A percentile compares a stretch with the other conserved stretches of the same genome.
Conservation (phyloP, 2,329 filamentous ascomycete genomes). For the Fusarium palustre region DNA sequence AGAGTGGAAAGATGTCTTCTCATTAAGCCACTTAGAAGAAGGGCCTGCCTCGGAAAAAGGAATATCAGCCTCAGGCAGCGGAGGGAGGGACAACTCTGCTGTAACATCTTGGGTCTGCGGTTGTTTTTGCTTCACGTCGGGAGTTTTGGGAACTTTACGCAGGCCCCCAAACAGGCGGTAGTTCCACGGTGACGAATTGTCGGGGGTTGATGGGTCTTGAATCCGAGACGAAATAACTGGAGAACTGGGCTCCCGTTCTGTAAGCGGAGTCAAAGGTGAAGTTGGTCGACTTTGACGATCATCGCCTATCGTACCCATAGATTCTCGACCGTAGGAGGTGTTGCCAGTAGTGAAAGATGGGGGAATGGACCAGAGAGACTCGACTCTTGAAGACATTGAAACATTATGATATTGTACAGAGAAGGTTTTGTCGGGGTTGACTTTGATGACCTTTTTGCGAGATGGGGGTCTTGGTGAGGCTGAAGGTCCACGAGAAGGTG, state of each 20-base stretch:
- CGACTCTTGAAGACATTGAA: constrained; percentile 46
- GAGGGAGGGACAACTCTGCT: constrained; percentile 45
- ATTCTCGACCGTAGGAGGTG: constrained; percentile 61
- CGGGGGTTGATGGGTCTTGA: constrained; percentile 32
- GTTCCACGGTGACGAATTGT: constrained; percentile 60
- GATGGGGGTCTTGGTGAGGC: constrained; percentile 48
- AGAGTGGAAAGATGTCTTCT: constrained; percentile 45
- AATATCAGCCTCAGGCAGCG: constrained; percentile 48
- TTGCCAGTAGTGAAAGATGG: constrained; percentile 60
- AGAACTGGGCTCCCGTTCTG: constrained; percentile 52
- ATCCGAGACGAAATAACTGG: constrained; percentile 33
- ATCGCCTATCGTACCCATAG: constrained; percentile 61
- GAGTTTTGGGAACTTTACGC: constrained; percentile 60
- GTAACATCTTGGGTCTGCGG: constrained; percentile 45
- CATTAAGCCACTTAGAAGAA: constrained; percentile 36
- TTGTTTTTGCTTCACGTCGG: constrained; percentile 58
- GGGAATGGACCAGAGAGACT: constrained; percentile 55
- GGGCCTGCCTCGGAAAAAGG: constrained; percentile 35
- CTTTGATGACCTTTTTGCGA: constrained; percentile 58
- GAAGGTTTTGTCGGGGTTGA: constrained; percentile 70
- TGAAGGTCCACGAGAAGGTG: constrained; percentile 38
- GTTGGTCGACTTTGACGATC: constrained; percentile 61
- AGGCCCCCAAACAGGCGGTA: constrained; percentile 67
- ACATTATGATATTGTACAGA: constrained; percentile 58
- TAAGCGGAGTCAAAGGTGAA: constrained; percentile 62